A percentile compares a stretch with the other conserved stretches of the same genome.
phyloP scores from a whole-genome alignment of 441 rosid genomes.

The Arabidopsis hybrid region DNA sequence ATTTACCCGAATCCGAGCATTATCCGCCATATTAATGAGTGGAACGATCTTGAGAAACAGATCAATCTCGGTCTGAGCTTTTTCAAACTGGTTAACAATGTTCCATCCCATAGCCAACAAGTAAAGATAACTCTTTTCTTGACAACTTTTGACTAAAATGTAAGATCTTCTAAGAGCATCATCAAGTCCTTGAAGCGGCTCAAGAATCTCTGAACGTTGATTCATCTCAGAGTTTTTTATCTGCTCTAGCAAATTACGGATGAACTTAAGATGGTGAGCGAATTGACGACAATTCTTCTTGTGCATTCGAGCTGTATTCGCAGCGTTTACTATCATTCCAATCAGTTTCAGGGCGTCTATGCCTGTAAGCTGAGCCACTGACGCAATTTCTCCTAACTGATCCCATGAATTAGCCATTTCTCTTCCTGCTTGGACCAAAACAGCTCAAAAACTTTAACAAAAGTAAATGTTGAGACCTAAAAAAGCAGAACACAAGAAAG shows the following conservation, averaged over 20 bases:
- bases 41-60: slow-evolving; percentile 87
- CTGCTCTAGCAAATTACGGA: slow-evolving; percentile 85
- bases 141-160: slow-evolving; percentile 80
- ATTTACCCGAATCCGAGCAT: slow-evolving; percentile 83
- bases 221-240: slow-evolving; percentile 87
- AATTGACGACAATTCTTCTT: slow-evolving; percentile 93
- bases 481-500: background rate
- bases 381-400: slow-evolving; percentile 78
- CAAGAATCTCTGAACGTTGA: slow-evolving; percentile 75
- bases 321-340: slow-evolving; percentile 86
- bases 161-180: slow-evolving; percentile 89
- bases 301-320: slow-evolving; percentile 89
- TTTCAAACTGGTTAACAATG: slow-evolving; percentile 91
- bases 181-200: slow-evolving; percentile 92
- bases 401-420: slow-evolving; percentile 79
- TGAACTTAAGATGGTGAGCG: slow-evolving; percentile 88
- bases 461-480: background rate
- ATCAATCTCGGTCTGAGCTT: slow-evolving; percentile 90
- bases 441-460: background rate
- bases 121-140: slow-evolving; percentile 87
- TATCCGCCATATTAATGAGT: slow-evolving; percentile 87
- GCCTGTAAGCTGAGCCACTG: slow-evolving; percentile 80
- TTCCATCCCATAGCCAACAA: slow-evolving; percentile 98
- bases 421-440: background rate
- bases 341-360: slow-evolving; percentile 82